These are phyloP conservation scores for Paecilomyces formosus DNA, from an alignment of 2,329 filamentous ascomycete genomes.

Conservation along the genomic window DNA sequence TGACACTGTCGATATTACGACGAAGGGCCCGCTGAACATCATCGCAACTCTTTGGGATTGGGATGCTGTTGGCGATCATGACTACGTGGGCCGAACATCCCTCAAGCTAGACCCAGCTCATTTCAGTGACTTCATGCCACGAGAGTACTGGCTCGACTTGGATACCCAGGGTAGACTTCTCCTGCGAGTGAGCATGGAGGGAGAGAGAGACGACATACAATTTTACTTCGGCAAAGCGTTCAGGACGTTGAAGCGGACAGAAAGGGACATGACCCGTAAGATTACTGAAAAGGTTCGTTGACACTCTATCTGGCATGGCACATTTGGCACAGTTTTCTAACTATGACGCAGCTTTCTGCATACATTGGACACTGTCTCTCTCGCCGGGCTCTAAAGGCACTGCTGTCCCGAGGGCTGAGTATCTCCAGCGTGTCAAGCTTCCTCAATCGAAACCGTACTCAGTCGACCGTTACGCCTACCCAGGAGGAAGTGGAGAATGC, in stretches of 20 bases:
- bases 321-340: not conserved
- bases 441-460: conserved; percentile 47
- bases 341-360: conserved; percentile 62
- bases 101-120: conserved; percentile 96
- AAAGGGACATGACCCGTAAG: conserved; percentile 95
- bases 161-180: conserved; percentile 89
- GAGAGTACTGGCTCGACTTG: conserved; percentile 95
- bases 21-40: conserved; percentile 82
- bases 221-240: conserved; percentile 99
- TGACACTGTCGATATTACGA: conserved; percentile 92
- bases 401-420: conserved; percentile 66
- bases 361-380: conserved; percentile 91
- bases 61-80: conserved; percentile 93
- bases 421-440: conserved; percentile 68
- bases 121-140: conserved; percentile 90
- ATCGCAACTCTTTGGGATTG: conserved; percentile 98
- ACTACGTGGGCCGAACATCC: conserved; percentile 94
- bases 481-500: conserved; percentile 71
- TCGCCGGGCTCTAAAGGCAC: conserved; percentile 64
- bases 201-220: conserved; percentile 94
- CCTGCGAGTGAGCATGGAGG: conserved; percentile 95
- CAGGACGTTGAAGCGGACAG: conserved; percentile 85
- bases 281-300: conserved; percentile 85
- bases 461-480: conserved; percentile 51
- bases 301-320: not conserved